Evolutionary conservation across 495 filamentous ascomycete genomes (phyloP), one percentile per base, ranked within the genome.

Genomic region (Hyphodiscus hymeniophilus): DNA sequence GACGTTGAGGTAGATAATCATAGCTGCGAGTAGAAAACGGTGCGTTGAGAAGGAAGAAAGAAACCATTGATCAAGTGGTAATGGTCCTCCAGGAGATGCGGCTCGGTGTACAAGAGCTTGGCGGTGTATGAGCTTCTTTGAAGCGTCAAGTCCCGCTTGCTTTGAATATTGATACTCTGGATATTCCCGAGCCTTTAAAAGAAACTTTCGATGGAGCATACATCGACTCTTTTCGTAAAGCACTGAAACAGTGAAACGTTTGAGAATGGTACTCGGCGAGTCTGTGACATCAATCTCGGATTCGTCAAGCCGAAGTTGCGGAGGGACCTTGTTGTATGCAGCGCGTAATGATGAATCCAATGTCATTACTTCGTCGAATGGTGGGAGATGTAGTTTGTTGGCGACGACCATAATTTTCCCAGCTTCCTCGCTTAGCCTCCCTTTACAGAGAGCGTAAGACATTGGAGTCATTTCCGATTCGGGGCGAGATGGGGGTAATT

Each of bases 391-490:
- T 30, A 44, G 45, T 36, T 57, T 58, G 32, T 65, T 46, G 44
- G 62, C 62, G 13, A 60, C 45, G 6, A 74, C n/a, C n/a, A n/a
- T n/a, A n/a, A n/a, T n/a, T n/a, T n/a, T n/a, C n/a, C n/a, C n/a
- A n/a, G n/a, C n/a, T n/a, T 69, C 32, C 66, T 61, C 7, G 66
- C 70, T 38, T 74, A 70, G 7, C 63, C 58, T 11, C 44, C 44
- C 64, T 73, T 71, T 20, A 74, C 52, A 5, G 23, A 66, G 61
- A 24, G 59, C 58, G 40, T 66, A 71, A 1, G 65, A 58, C 38
- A 91, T 77, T 7, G 84, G 84, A 2, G 91, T 98, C 8, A 82
- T 73, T 62, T 95, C 89, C 16, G 74, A 75, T 31, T 71, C 67
- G 12, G 87, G 83, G 47, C 88, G 71, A 0, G 87, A 77, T 5